Evolutionary conservation across 495 filamentous ascomycete species (phyloP).

Genomic region (Penicillium mononematosum): DNA sequence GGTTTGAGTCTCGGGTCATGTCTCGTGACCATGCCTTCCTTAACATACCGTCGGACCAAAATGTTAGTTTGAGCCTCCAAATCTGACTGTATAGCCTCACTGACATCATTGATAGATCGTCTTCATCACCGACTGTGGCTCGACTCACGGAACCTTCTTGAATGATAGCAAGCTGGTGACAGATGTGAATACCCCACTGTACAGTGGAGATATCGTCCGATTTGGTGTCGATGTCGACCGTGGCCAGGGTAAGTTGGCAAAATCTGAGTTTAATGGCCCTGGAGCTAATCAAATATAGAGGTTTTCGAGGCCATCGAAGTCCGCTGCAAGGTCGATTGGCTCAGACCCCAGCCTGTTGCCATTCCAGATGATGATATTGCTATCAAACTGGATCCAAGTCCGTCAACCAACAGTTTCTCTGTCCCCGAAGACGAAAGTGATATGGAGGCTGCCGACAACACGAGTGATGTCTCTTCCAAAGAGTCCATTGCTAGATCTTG

Average conservation of each 20-base stretch:
- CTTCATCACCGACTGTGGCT: conserved; percentile 50
- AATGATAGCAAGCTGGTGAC: conserved; percentile 41
- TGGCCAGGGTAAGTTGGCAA: conserved; percentile 39
- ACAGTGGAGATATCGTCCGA: conserved; percentile 48
- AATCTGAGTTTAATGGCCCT: no score
- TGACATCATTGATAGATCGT: conserved; percentile 34
- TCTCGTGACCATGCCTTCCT: conserved; percentile 74
- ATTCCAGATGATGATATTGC: conserved; percentile 1
- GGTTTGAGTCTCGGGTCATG: conserved; percentile 80
- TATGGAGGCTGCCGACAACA: not conserved
- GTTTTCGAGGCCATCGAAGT: conserved; percentile 41
- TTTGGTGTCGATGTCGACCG: conserved; percentile 57
- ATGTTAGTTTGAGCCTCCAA: conserved; percentile 34
- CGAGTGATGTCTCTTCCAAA: conserved; percentile 4
- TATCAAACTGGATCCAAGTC: conserved; percentile 7
- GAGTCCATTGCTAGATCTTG: not conserved
- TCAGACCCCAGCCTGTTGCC: conserved; percentile 10
- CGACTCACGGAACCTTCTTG: conserved; percentile 58
- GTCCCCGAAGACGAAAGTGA: conserved; percentile 38
- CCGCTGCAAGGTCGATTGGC: conserved; percentile 36
- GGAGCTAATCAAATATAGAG: conserved; percentile 27
- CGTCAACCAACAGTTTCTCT: conserved; percentile 41
- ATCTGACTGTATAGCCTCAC: not conserved
- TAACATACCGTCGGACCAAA: conserved; percentile 36
- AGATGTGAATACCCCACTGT: conserved; percentile 37